These are phyloP conservation scores for thale cress (Arabidopsis thaliana) DNA, from an alignment of 345 rosid genomes.

Conservation along the genomic window DNA sequence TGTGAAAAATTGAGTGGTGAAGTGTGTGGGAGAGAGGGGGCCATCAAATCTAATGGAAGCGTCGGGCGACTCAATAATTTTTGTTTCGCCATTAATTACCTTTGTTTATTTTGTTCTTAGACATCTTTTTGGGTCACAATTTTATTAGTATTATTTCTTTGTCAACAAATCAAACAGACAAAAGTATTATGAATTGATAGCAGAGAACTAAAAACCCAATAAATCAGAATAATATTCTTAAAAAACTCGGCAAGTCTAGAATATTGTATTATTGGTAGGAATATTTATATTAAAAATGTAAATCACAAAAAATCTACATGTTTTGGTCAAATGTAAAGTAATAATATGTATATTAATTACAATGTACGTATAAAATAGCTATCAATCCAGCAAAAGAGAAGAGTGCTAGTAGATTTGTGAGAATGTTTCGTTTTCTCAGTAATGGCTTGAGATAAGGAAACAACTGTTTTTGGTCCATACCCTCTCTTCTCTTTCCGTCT, in stretches of 20 bases:
- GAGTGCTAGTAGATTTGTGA: slow-evolving; percentile 8
- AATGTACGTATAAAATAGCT: background rate
- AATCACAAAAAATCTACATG: background rate
- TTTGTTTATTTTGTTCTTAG: background rate
- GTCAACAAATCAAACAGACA: slow-evolving; percentile 13
- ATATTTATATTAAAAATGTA: background rate
- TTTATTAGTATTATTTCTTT: background rate
- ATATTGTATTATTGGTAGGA: background rate
- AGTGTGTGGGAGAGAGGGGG: slow-evolving; percentile 32
- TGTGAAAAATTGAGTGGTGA: slow-evolving; percentile 5
- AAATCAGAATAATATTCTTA: background rate
- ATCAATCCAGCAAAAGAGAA: background rate
- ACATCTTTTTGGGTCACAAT: background rate
- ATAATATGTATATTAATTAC: background rate
- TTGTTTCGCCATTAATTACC: slow-evolving; percentile 16
- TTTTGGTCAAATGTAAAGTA: slow-evolving; percentile 8
- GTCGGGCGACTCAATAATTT: slow-evolving; percentile 35
- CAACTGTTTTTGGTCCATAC: slow-evolving; percentile 66
- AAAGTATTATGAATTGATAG: background rate
- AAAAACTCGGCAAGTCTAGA: background rate
- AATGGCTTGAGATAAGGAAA: slow-evolving; percentile 52
- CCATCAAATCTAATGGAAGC: slow-evolving; percentile 45
- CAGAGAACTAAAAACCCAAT: background rate
- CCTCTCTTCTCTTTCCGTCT: slow-evolving; percentile 24
- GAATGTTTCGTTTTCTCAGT: slow-evolving; percentile 67